A percentile compares a stretch with the other conserved stretches of the same genome.
phyloP scores from a whole-genome alignment of 2,329 filamentous ascomycete genomes.

The Ophiostoma australiae region DNA sequence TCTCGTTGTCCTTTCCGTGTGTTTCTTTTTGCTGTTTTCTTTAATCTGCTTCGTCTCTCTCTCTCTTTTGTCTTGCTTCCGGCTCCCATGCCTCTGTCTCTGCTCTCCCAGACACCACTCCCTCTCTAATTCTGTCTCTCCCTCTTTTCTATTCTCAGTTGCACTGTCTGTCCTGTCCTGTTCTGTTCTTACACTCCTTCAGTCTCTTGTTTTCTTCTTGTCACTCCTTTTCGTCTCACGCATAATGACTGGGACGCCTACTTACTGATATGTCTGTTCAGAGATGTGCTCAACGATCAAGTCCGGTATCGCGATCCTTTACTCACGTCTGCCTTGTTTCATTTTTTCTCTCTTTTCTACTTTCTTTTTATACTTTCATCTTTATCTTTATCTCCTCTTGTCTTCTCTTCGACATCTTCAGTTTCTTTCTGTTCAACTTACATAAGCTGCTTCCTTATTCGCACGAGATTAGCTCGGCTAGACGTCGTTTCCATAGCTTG shows the following conservation, averaged over 20 bases:
- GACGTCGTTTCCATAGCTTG: constrained; percentile 1
- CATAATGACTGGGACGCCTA: constrained; percentile 17
- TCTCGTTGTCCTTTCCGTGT: background rate
- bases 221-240: constrained; percentile 12
- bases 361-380: background rate
- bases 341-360: background rate
- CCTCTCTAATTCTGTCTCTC: background rate
- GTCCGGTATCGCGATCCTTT: constrained; percentile 8
- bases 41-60: background rate
- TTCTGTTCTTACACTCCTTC: constrained; percentile 12
- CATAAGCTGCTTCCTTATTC: background rate
- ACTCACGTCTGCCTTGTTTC: constrained; percentile 13
- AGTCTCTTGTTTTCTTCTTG: constrained; percentile 16
- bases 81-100: constrained; percentile 26
- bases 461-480: background rate
- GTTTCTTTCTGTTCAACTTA: background rate
- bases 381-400: background rate
- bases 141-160: background rate
- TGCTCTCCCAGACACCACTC: background rate
- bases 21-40: background rate
- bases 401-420: background rate
- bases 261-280: constrained; percentile 13
- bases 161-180: background rate
- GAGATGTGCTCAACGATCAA: constrained; percentile 12
- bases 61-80: background rate